Conservation (phyloP, 768 basidiomycete species). For the Tulasnella calospora region DNA sequence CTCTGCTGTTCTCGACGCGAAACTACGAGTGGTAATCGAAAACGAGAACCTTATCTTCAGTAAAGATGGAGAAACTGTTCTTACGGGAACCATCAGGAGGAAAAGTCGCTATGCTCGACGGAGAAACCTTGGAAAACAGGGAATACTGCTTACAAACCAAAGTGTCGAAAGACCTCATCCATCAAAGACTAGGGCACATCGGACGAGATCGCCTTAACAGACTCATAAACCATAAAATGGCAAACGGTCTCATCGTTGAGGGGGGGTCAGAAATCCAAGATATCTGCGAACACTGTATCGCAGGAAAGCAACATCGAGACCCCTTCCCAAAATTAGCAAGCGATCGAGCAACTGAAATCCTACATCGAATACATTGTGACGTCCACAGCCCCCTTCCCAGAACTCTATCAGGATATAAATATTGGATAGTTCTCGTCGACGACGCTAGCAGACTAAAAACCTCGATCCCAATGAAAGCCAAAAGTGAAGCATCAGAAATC, state of each 20-base stretch:
- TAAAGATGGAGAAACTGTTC: background rate
- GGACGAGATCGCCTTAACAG: background rate
- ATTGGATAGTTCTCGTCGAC: no score
- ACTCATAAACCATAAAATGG: background rate
- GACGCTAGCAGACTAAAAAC: no score
- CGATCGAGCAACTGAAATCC: background rate
- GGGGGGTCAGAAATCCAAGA: background rate
- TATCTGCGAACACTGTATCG: slow-evolving; percentile 16
- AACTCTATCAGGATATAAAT: no score
- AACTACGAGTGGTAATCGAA: background rate
- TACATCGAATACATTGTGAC: slow-evolving; percentile 22
- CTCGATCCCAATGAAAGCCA: no score
- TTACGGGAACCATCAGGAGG: background rate
- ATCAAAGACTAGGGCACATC: slow-evolving; percentile 17
- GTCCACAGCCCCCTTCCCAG: slow-evolving; percentile 8
- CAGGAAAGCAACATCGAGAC: slow-evolving; percentile 20
- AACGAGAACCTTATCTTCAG: background rate
- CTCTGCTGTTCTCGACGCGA: background rate
- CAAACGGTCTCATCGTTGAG: background rate
- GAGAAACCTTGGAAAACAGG: background rate
- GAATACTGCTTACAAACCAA: background rate
- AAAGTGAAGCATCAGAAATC: no score
- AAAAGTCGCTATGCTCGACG: background rate
- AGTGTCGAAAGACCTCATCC: background rate
- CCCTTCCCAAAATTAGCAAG: slow-evolving; percentile 1